Base-by-base conservation (phyloP, 2,329 filamentous ascomycete genomes). In the Colletotrichum godetiae region DNA sequence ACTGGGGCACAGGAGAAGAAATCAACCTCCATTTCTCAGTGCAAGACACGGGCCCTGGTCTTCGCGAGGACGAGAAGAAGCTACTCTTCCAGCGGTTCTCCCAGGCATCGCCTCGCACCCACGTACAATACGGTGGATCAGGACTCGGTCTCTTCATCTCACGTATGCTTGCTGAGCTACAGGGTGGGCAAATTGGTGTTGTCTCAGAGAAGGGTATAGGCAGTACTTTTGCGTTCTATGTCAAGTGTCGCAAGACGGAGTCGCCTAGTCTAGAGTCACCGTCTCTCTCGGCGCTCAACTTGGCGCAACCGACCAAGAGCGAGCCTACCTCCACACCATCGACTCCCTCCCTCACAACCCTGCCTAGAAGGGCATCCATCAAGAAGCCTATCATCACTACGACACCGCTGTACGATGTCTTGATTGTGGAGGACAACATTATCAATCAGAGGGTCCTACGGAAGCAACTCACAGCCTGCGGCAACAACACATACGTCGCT, bases 171-270 rank as follows among this genome's bases (percentile, higher is more conserved):
- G 93, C 92, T 1, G 93, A 95, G 79, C 84, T 95, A 62, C 93
- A 95, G 82, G 93, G 93, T 15, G 93, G 93, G 2, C 92, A 94
- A 79, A 94, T 95, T 68, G 93, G 93, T 8, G 92, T 95, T 3
- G 87, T 88, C 1, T 94, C 92, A 0, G 84, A 89, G 74, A 88
- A 90, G 70, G 93, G 92, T 13, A 86, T 90, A 49, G 93, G 93
- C 52, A 94, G 92, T 80, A 94, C 90, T 0, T 95, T 95, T 80
- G 92, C 90, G 33, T 95, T 95, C 80, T 95, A 94, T 79, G 88
- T 95, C 80, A 92, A 92, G 75, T 90, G 90, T 67, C 90, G 90
- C 78, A 91, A 88, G 83, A 90, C 86, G 59, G 78, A 81, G 24
- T 73, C 80, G 24, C 84, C 85, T 8, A 79, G 82, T 5, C 72